phyloP scores from a whole-genome alignment of 2,329 filamentous ascomycete species.

The Pseudogymnoascus sp. region DNA sequence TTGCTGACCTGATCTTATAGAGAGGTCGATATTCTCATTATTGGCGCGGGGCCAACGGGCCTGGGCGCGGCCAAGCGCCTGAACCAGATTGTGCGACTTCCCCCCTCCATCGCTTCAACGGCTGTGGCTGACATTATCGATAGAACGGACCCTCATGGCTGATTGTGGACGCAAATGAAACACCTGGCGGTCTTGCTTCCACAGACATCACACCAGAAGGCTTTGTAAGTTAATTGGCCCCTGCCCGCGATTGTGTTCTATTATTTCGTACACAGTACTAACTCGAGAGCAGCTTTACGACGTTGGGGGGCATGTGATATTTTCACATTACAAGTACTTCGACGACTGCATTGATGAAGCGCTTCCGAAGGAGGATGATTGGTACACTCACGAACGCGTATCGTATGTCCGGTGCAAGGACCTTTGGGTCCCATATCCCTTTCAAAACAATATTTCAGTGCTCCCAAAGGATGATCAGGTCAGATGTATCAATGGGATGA shows the following conservation, averaged over 20 bases:
- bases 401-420: constrained; percentile 97
- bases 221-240: constrained; percentile 63
- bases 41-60: constrained; percentile 95
- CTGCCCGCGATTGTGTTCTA: constrained; percentile 11
- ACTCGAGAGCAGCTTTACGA: constrained; percentile 73
- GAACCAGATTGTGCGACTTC: constrained; percentile 69
- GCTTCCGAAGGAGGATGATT: constrained; percentile 86
- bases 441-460: constrained; percentile 99
- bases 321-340: constrained; percentile 99
- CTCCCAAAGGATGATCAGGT: constrained; percentile 96
- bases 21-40: constrained; percentile 93
- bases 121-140: constrained; percentile 14
- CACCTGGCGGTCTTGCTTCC: constrained; percentile 88
- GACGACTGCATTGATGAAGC: constrained; percentile 98
- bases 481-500: constrained; percentile 87
- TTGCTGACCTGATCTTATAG: constrained; percentile 30
- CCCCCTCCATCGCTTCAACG: constrained; percentile 14
- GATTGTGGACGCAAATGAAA: constrained; percentile 88
- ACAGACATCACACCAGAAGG: constrained; percentile 94
- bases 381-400: constrained; percentile 97
- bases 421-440: constrained; percentile 96
- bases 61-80: constrained; percentile 96
- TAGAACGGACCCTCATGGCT: constrained; percentile 92
- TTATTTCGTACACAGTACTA: constrained; percentile 20
- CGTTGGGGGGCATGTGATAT: constrained; percentile 96